Evolutionary conservation across 202 grass and related monocot genomes (phyloP), one percentile per base, ranked within the genome.

Genomic region (Setaria italica): DNA sequence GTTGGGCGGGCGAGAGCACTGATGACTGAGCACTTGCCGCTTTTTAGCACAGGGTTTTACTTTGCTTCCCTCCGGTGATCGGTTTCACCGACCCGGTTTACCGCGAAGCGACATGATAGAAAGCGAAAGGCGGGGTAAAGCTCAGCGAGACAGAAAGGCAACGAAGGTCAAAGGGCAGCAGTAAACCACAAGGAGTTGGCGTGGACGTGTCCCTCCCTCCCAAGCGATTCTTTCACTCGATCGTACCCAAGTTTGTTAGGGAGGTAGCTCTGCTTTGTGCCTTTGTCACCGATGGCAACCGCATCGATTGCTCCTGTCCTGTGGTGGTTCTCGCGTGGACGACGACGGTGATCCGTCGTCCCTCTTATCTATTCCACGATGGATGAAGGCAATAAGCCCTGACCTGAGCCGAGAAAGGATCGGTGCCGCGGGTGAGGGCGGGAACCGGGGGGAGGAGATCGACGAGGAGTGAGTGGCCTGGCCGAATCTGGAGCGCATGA

Each of bases 401-500:
- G 55, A 1, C 17, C 56, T 0, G 21, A 30, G 15, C 50, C 4
- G 55, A 62, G 29, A 1, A 30, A 11, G 58, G 58, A 11, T 2
- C n/a, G 21, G 57, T 11, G 57, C 0, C 57, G 57, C 9, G n/a
- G 19, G 71, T 53, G 29, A 43, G 14, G 46, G 42, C 21, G 47
- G 47, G 5, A 25, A 25, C 25, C 25, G 25, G 25, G 25, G 25
- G 25, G 25, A 25, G 16, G 42, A 19, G 21, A 20, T 46, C 8
- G 39, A 41, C 39, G 39, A 41, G 5, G 39, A 41, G 39, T 41
- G 43, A 71, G 70, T 72, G 82, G 82, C 39, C 78, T 46, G 83
- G 68, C 43, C 78, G 89, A 91, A 95, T 95, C 91, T 83, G 29
- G 62, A 62, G 81, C 86, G 93, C 93, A 93, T 91, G 90, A 82